Evolutionary conservation across 2,329 filamentous ascomycete genomes (phyloP).

Genomic region (Penicillium sp.): DNA sequence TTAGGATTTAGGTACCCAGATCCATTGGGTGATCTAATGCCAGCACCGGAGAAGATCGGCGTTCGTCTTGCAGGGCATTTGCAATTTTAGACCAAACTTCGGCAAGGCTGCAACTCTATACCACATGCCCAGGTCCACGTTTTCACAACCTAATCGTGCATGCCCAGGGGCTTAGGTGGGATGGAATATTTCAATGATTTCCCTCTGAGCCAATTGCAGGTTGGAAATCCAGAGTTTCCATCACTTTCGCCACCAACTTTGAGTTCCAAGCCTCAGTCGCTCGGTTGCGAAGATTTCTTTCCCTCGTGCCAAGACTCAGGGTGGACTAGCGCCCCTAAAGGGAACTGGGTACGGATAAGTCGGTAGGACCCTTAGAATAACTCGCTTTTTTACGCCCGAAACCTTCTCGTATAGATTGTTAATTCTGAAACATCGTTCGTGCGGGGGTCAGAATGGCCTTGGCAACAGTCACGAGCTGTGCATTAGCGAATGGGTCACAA

Average conservation of each 20-base stretch:
- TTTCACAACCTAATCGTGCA: neutral
- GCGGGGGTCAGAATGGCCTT: neutral
- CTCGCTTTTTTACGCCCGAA: neutral
- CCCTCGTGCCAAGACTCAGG: neutral
- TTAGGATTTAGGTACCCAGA: neutral
- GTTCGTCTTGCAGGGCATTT: neutral
- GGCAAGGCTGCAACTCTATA: neutral
- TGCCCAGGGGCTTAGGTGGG: neutral
- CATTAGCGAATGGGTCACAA: neutral
- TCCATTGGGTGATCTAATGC: neutral
- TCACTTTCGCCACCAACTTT: too few species aligned
- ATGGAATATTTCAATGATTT: too few species aligned
- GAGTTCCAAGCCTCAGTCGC: neutral
- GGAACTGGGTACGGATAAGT: neutral
- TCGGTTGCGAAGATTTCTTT: neutral
- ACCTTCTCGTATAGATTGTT: neutral
- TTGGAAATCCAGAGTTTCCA: too few species aligned
- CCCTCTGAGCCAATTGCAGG: too few species aligned
- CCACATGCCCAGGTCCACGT: neutral
- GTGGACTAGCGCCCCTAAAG: neutral
- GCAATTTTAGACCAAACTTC: neutral
- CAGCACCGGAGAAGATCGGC: neutral
- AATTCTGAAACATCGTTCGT: neutral
- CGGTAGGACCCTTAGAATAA: neutral
- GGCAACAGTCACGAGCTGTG: neutral